A percentile compares a stretch with the other conserved stretches of the same genome.
Evolutionary conservation across 2,329 filamentous ascomycete species (phyloP).

Genomic region (Zopfia rhizophila): DNA sequence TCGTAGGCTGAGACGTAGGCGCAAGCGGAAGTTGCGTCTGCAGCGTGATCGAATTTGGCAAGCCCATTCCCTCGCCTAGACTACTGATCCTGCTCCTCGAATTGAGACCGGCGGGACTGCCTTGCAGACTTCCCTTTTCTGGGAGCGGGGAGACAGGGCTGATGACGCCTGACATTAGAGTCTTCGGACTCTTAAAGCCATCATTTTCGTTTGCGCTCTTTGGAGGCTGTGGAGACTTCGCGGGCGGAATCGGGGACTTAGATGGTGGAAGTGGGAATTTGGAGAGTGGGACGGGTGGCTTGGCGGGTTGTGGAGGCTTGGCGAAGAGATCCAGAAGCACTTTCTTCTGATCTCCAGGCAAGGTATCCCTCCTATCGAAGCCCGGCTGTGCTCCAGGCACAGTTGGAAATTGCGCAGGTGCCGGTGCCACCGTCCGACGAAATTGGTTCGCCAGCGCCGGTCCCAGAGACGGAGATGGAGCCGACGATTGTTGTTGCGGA

Average conservation of each 20-base stretch:
- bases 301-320: constrained; percentile 32
- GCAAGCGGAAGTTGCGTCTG: too few species aligned
- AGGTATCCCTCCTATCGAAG: constrained; percentile 40
- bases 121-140: constrained; percentile 33
- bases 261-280: constrained; percentile 17
- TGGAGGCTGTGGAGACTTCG: constrained; percentile 35
- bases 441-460: constrained; percentile 4
- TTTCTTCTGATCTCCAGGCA: constrained; percentile 44
- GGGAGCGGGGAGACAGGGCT: constrained; percentile 52
- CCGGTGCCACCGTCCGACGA: constrained; percentile 7
- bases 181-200: too few species aligned
- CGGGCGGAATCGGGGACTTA: constrained; percentile 29
- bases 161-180: constrained; percentile 45
- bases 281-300: constrained; percentile 6
- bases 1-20: constrained; percentile 24
- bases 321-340: constrained; percentile 50
- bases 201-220: constrained; percentile 14
- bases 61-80: constrained; percentile 40
- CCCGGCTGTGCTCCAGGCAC: constrained; percentile 10
- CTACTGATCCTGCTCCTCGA: constrained; percentile 47
- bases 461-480: constrained; percentile 13
- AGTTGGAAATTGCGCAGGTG: constrained; percentile 6
- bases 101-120: constrained; percentile 40
- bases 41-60: constrained; percentile 28
- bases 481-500: constrained; percentile 36